phyloP scores from a whole-genome alignment of 768 basidiomycete genomes.

The Coprinopsis sp. region DNA sequence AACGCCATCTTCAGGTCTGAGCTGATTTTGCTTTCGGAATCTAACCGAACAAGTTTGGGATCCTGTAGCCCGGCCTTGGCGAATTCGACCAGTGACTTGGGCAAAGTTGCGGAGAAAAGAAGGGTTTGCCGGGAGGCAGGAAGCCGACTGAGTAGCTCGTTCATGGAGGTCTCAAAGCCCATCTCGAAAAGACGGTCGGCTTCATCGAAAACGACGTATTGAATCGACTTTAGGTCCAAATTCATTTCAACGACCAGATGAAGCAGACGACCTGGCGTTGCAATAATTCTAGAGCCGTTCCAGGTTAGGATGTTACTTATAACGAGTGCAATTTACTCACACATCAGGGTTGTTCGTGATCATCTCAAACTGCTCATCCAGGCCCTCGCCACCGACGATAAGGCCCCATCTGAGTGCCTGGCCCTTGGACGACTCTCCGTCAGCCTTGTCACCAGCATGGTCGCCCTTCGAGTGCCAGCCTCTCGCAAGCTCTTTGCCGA shows the following conservation, averaged over 20 bases:
- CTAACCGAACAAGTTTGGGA: conserved; percentile 93
- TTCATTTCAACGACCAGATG: conserved; percentile 98
- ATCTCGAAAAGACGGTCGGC: conserved; percentile 98
- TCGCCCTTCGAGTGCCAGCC: conserved; percentile 66
- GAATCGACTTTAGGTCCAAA: conserved; percentile 78
- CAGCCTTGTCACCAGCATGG: conserved; percentile 73
- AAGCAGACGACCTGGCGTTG: conserved; percentile 95
- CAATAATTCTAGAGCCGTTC: conserved; percentile 68
- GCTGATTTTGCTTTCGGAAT: conserved; percentile 94
- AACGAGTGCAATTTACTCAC: conserved; percentile 45
- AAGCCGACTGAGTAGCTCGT: conserved; percentile 87
- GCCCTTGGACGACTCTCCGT: conserved; percentile 50
- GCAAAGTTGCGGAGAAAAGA: conserved; percentile 94
- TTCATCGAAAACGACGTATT: conserved; percentile 95
- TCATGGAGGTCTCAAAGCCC: conserved; percentile 91
- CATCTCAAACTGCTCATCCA: conserved; percentile 96
- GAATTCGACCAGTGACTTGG: conserved; percentile 93
- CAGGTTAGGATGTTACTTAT: conserved; percentile 11
- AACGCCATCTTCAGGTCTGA: conserved; percentile 92
- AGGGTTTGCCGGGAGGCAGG: conserved; percentile 86
- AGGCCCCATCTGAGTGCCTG: conserved; percentile 84
- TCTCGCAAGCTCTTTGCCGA: conserved; percentile 89
- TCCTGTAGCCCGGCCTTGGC: conserved; percentile 95
- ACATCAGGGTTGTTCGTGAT: conserved; percentile 93
- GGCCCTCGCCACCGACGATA: conserved; percentile 89